Evolutionary conservation across 1,139 yeast species (phyloP).

Genomic region (Saccharomyces hybrid): DNA sequence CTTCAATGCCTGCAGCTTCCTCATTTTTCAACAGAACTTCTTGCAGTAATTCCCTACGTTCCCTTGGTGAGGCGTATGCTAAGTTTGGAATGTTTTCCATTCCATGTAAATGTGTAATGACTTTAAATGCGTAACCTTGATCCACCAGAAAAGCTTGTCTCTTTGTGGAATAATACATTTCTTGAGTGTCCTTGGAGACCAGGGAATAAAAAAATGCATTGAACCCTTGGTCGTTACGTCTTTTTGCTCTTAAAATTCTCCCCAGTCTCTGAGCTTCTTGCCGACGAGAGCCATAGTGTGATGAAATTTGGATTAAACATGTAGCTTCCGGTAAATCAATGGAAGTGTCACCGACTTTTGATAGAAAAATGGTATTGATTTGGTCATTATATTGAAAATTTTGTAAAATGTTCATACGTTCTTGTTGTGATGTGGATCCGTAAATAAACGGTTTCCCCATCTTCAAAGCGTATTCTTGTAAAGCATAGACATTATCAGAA

Average conservation of each 20-base stretch:
- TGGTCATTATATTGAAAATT: conserved; percentile 95
- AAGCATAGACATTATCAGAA: conserved; percentile 94
- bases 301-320: conserved; percentile 91
- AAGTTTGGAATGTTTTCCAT: conserved; percentile 90
- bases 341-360: conserved; percentile 97
- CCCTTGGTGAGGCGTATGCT: conserved; percentile 86
- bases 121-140: conserved; percentile 98
- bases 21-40: conserved; percentile 91
- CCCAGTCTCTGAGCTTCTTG: conserved; percentile 98
- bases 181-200: conserved; percentile 96
- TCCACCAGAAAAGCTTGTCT: conserved; percentile 97
- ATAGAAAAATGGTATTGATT: conserved; percentile 88
- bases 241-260: conserved; percentile 88
- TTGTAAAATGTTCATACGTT: conserved; percentile 93
- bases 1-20: conserved; percentile 92
- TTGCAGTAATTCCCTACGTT: conserved; percentile 85
- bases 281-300: conserved; percentile 98
- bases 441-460: conserved; percentile 92
- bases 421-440: conserved; percentile 98
- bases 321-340: conserved; percentile 99
- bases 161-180: conserved; percentile 97
- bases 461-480: conserved; percentile 90
- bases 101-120: conserved; percentile 93
- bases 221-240: conserved; percentile 98
- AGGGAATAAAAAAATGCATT: conserved; percentile 95